phyloP scores from a whole-genome alignment of 352 stramenopile species.

The Phytophthora quininea region DNA sequence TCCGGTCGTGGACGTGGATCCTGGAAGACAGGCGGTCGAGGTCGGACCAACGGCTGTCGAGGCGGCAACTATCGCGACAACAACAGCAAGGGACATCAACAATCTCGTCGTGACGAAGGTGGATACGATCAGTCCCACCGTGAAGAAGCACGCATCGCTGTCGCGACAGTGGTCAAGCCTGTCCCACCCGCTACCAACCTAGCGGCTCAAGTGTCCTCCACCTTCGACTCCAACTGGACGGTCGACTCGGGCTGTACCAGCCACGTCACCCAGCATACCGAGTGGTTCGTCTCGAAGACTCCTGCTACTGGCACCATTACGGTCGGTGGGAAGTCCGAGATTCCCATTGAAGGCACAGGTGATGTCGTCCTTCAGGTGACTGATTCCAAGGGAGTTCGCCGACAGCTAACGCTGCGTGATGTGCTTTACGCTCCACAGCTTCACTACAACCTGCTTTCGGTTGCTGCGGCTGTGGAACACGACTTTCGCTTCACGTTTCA shows the following conservation, averaged over 20 bases:
- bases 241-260: slow-evolving; percentile 19
- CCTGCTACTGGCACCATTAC: slow-evolving; percentile 5
- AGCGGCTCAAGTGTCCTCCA: background rate
- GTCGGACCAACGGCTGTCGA: background rate
- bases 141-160: slow-evolving; percentile 6
- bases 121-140: background rate
- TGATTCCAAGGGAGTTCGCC: background rate
- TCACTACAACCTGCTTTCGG: slow-evolving; percentile 21
- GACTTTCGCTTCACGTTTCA: background rate
- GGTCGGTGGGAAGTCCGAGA: slow-evolving; percentile 12
- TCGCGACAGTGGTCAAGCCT: background rate
- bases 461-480: background rate
- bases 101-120: background rate
- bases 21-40: background rate
- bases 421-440: slow-evolving; percentile 8
- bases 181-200: background rate
- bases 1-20: background rate
- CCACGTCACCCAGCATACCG: background rate
- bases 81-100: background rate
- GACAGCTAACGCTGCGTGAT: slow-evolving; percentile 1
- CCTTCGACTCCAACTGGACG: slow-evolving; percentile 7
- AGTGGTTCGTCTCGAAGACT: slow-evolving; percentile 18
- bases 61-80: too few species aligned
- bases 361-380: background rate
- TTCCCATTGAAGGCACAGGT: slow-evolving; percentile 15